Evolutionary conservation across 768 basidiomycete genomes (phyloP), one percentile per base, ranked within the genome.

Genomic region (Lactifluus pinguis): DNA sequence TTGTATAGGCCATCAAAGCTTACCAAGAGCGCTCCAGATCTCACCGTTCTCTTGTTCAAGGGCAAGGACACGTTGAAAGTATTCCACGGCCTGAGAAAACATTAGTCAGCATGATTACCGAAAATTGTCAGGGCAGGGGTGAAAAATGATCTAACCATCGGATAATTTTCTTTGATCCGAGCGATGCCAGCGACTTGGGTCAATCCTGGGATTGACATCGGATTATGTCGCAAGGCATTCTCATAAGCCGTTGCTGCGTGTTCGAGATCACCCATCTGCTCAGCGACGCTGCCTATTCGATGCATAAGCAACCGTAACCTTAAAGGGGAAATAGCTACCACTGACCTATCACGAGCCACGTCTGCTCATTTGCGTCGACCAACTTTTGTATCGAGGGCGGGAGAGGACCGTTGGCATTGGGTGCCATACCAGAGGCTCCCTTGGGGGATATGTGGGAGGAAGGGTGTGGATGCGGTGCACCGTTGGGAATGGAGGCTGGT

Each of bases 31-130:
- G 69, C 92, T 93, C 95, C 95, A 98, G 59, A 97, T 91, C 78
- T 98, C 95, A 69, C 95, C 95, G 74, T 97, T 97, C 75, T 97
- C 93, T 75, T 92, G 92, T 68, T 94, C 87, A 59, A 97, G 80
- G 65, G 80, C 78, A 57, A 98, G 82, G 21, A 95, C 93, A 49
- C 95, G 86, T 68, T 97, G 92, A 72, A 97, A 98, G 76, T 89
- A 97, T 61, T 98, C 95, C 72, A 98, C 86, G 51, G 95, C 95
- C 91, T 94, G 74, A 65, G 64, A 66, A 67, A 57, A 38, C 53
- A 61, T 68, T 66, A 61, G 64, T 53, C 52, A 57, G 60, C 66
- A 62, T 48, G 57, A 47, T 34, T 50, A 17, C 49, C 53, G 56
- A 41, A 53, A 25, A 42, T 32, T 44, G 53, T 30, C 17, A 53